Evolutionary conservation across 1,139 yeast genomes (phyloP).

Genomic region (Protomyces arabidopsidicola): DNA sequence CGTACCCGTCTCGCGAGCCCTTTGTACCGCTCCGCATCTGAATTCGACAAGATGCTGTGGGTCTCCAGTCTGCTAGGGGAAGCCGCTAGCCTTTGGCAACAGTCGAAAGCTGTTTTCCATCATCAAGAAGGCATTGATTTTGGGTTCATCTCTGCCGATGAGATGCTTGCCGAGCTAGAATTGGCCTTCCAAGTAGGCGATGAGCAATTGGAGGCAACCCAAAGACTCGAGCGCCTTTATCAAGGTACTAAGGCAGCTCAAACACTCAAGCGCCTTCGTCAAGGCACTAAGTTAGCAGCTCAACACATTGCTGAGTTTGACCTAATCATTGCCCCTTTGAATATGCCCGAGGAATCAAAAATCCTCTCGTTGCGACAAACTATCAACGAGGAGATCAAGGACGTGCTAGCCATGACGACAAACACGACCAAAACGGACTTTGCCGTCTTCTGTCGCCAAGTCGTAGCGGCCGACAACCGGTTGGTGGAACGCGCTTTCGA

Average conservation of each 20-base stretch:
- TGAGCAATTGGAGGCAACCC: neutral
- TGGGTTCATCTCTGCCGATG: neutral
- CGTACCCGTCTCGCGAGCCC: too few species aligned
- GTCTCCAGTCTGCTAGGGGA: too few species aligned
- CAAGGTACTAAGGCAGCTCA: neutral
- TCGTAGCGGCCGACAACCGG: neutral
- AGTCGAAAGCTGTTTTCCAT: too few species aligned
- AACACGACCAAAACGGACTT: neutral
- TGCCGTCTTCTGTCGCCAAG: neutral
- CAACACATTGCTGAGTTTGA: neutral
- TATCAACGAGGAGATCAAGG: neutral
- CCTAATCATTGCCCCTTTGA: neutral
- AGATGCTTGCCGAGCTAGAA: neutral
- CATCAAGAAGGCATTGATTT: neutral
- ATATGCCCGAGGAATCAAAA: neutral
- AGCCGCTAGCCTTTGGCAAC: too few species aligned
- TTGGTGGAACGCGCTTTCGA: neutral
- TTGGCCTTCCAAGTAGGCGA: neutral
- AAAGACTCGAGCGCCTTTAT: neutral
- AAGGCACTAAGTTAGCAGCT: neutral
- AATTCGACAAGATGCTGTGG: too few species aligned
- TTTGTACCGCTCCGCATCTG: too few species aligned
- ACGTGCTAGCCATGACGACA: neutral
- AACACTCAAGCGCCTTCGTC: neutral
- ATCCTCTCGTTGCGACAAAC: neutral